Evolutionary conservation across 2,329 filamentous ascomycete species (phyloP), one percentile per base, ranked within the genome.

Genomic region (Ophiocordyceps camponoti-rufipedis): DNA sequence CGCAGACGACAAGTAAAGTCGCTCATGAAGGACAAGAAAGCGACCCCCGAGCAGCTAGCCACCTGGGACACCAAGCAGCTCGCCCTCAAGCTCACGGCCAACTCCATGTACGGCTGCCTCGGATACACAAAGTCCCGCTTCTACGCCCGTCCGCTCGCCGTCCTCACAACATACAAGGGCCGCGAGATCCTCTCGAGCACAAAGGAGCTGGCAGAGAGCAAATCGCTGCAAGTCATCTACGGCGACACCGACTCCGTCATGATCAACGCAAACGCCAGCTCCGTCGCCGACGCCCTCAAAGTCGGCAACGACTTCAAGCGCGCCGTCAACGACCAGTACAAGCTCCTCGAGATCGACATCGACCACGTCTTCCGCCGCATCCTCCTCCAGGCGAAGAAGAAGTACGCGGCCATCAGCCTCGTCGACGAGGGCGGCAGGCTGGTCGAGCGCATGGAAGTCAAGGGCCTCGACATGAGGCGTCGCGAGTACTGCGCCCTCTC

Each of bases 201-300:
- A 47, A 98, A 96, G 62, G 88, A 94, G 45, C 75, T 98, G 49
- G 91, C 91, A 10, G 91, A 98, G 64, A 85, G 78, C 55, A 88
- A 84, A 53, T 81, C 87, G 48, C 74, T 98, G 29, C 84, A 91
- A 56, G 91, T 98, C 60, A 96, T 98, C 51, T 98, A 98, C 55
- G 91, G 91, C 67, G 91, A 98, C 64, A 98, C 91, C 12, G 91
- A 98, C 64, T 98, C 91, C 9, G 91, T 98, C 65, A 98, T 98
- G 91, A 96, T 98, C 69, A 98, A 98, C 58, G 94, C 91, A 51
- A 96, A 96, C 57, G 87, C 91, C 46, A 85, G 95, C 63, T 94
- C 84, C 52, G 83, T 96, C 29, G 78, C 84, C 31, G 87, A 94
- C 55, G 91, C 91, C 2, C 68, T 95, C 54, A 88, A 84, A 58